Percentiles rank a stretch among this genome's conserved stretches.
These are phyloP conservation scores for Xylariaceae sp. DNA, from an alignment of 2,329 filamentous ascomycete genomes.

Conservation along the genomic window DNA sequence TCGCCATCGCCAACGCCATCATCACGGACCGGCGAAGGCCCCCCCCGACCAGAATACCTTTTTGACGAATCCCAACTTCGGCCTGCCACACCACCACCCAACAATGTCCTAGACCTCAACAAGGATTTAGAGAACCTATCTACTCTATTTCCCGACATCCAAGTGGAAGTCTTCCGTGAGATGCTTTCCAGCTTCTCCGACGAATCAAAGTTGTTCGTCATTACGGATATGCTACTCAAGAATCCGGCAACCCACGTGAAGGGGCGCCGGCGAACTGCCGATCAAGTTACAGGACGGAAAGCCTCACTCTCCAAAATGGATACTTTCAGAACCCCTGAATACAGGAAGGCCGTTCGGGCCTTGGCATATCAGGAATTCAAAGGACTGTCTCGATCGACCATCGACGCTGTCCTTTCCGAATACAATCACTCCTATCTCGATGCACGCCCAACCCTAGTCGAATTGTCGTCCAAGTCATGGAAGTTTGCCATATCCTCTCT, in stretches of 20 bases:
- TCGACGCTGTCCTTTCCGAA: slow-evolving; percentile 81
- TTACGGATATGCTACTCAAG: slow-evolving; percentile 79
- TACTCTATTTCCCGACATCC: slow-evolving; percentile 79
- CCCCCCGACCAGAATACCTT: slow-evolving; percentile 54
- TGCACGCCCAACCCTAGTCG: slow-evolving; percentile 72
- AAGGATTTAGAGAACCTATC: slow-evolving; percentile 70
- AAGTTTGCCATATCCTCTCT: slow-evolving; percentile 74
- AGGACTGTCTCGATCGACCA: slow-evolving; percentile 73
- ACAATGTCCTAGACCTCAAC: slow-evolving; percentile 74
- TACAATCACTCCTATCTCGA: slow-evolving; percentile 80
- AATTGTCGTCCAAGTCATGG: slow-evolving; percentile 77
- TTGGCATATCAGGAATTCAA: slow-evolving; percentile 78
- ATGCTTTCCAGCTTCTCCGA: slow-evolving; percentile 78
- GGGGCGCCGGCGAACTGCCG: slow-evolving; percentile 62
- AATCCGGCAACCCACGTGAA: slow-evolving; percentile 73
- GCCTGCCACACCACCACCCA: slow-evolving; percentile 56
- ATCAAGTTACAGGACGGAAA: slow-evolving; percentile 40
- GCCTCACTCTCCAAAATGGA: slow-evolving; percentile 63
- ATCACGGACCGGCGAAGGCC: slow-evolving; percentile 31
- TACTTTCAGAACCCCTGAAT: slow-evolving; percentile 70
- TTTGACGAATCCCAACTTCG: slow-evolving; percentile 62
- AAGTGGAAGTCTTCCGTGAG: slow-evolving; percentile 82
- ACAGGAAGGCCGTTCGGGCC: slow-evolving; percentile 72
- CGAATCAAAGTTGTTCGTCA: slow-evolving; percentile 77
- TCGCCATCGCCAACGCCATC: slow-evolving; percentile 16